phyloP scores from a whole-genome alignment of 148 eudicot species.

The Spergularia bocconei region DNA sequence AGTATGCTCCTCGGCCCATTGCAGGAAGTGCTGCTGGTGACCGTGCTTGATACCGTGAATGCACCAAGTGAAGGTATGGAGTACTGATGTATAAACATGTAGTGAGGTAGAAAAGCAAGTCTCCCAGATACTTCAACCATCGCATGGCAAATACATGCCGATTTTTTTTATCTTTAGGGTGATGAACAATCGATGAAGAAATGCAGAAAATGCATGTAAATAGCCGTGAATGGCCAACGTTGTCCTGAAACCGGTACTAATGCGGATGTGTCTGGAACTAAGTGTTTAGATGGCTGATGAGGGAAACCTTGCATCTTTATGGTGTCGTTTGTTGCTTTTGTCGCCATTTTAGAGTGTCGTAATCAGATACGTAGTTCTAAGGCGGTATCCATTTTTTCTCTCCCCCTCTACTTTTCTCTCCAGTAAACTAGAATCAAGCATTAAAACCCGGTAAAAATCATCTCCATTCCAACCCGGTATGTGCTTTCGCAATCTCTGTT shows the following conservation, averaged over 20 bases:
- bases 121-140: neutral
- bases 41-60: neutral
- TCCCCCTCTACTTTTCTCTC: no score
- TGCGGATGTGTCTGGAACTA: neutral
- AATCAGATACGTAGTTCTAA: no score
- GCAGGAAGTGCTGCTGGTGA: neutral
- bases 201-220: constrained; percentile 5
- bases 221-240: constrained; percentile 3
- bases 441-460: no score
- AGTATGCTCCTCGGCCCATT: constrained; percentile 37
- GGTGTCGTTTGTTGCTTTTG: neutral
- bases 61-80: neutral
- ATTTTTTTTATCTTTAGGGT: constrained; percentile 1
- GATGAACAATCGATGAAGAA: neutral
- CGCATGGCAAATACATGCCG: neutral
- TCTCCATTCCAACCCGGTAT: no score
- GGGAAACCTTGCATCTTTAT: neutral
- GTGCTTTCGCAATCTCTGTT: no score
- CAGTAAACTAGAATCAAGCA: no score
- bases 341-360: no score
- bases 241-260: neutral
- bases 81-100: neutral
- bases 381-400: no score
- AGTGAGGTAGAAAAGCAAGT: neutral
- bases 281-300: neutral